These are phyloP conservation scores for Chlorella sp. DNA, from an alignment of 139 green algal species.

Conservation along the genomic window DNA sequence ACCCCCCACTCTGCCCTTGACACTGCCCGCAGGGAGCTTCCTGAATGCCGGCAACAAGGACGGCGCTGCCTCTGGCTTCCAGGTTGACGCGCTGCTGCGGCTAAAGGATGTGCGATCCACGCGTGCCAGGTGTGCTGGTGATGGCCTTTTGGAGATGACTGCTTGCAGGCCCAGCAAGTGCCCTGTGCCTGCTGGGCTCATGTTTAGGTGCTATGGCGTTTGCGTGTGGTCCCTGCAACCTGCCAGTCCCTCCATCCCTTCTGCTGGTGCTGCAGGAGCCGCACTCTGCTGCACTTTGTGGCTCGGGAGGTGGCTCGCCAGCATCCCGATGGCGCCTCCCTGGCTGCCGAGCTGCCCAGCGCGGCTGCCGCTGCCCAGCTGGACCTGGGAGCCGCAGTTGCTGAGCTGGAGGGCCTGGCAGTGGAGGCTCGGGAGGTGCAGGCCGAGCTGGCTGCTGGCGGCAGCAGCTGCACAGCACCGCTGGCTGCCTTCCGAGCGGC, in stretches of 20 bases:
- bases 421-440: too few relatives aligned
- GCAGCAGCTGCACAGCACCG: constrained; percentile 8
- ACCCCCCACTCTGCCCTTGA: not conserved
- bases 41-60: constrained; percentile 59
- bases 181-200: too few relatives aligned
- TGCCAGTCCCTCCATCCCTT: too few relatives aligned
- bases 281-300: constrained; percentile 73
- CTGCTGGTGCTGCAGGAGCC: constrained; percentile 29
- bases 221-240: too few relatives aligned
- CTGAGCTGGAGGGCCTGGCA: constrained; percentile 30
- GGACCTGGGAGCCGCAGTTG: constrained; percentile 2
- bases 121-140: constrained; percentile 35
- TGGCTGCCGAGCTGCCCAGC: constrained; percentile 47
- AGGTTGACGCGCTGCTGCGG: constrained; percentile 56
- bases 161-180: too few relatives aligned
- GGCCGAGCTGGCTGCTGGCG: constrained; percentile 27
- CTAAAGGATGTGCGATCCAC: constrained; percentile 62
- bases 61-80: constrained; percentile 53
- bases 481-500: constrained; percentile 27
- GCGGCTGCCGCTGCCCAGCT: constrained; percentile 44
- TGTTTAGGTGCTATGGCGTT: too few relatives aligned
- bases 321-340: constrained; percentile 26
- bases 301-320: constrained; percentile 54
- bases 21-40: constrained; percentile 59
- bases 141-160: too few relatives aligned